Evolutionary conservation across 352 stramenopile genomes (phyloP).

Genomic region (Pythium angustatum): DNA sequence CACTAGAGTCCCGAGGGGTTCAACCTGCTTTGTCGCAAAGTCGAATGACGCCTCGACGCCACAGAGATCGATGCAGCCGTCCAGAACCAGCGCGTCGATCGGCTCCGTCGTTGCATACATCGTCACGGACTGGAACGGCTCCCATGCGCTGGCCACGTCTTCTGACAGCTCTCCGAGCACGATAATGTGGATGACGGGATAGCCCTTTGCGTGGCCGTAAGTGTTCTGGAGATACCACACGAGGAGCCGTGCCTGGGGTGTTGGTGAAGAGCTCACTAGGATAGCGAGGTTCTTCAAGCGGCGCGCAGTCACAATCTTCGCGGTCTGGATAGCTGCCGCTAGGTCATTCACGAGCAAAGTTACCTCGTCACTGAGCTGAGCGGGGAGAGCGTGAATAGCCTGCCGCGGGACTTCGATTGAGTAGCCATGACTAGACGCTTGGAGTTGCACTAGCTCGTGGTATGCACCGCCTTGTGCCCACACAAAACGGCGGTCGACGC

Average conservation of each 20-base stretch:
- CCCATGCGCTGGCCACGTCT: neutral
- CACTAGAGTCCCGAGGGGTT: conserved; percentile 31
- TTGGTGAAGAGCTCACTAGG: conserved; percentile 31
- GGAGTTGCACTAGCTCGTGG: neutral
- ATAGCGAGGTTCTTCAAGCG: conserved; percentile 27
- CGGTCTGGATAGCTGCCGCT: conserved; percentile 15
- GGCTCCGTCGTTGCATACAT: neutral
- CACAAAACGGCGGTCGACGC: neutral
- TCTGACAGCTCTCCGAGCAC: conserved; percentile 1
- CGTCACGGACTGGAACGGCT: neutral
- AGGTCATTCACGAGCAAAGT: conserved; percentile 14
- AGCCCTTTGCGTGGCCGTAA: neutral
- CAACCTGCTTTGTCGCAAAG: conserved; percentile 42
- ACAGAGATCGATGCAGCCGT: conserved; percentile 59
- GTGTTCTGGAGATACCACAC: conserved; percentile 3
- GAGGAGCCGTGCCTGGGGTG: neutral
- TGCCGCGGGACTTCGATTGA: neutral
- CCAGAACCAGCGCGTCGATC: conserved; percentile 14
- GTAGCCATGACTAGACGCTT: neutral
- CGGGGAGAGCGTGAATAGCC: neutral
- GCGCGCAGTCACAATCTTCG: conserved; percentile 2
- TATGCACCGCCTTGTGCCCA: conserved; percentile 17
- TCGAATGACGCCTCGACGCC: conserved; percentile 40
- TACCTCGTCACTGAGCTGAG: neutral
- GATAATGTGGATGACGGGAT: neutral